Evolutionary conservation across 495 filamentous ascomycete species (phyloP).

Genomic region (Venustampulla echinocandica): DNA sequence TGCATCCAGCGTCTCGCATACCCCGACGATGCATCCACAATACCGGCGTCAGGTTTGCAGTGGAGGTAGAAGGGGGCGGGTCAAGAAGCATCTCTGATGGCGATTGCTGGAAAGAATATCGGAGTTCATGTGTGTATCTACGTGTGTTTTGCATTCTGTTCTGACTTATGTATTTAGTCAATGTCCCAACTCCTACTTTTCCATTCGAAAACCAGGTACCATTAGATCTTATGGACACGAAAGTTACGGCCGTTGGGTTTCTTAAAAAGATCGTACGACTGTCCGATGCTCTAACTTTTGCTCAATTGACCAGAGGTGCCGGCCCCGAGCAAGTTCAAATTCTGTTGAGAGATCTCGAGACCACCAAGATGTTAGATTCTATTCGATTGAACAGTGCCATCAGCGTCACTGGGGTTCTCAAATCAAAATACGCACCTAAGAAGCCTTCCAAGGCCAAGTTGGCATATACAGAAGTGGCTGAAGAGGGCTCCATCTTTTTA

Average conservation of each 20-base stretch:
- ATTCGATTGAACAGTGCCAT: slow-evolving; percentile 18
- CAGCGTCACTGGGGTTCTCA: slow-evolving; percentile 9
- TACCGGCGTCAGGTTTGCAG: not conserved
- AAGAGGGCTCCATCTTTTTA: not conserved
- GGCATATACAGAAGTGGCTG: not conserved
- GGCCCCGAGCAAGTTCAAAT: slow-evolving; percentile 4
- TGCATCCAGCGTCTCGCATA: not conserved
- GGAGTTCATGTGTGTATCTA: slow-evolving; percentile 35
- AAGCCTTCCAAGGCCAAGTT: not conserved
- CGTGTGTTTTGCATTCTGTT: not conserved
- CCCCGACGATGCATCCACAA: slow-evolving; percentile 6
- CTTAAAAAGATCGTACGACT: slow-evolving; percentile 3
- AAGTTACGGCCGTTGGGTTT: slow-evolving; percentile 11
- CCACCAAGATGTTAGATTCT: slow-evolving; percentile 25
- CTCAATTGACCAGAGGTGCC: not conserved
- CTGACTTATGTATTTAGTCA: slow-evolving; percentile 7
- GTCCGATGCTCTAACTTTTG: slow-evolving; percentile 4
- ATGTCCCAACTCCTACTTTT: slow-evolving; percentile 5
- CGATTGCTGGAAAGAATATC: slow-evolving; percentile 32
- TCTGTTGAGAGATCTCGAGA: slow-evolving; percentile 12
- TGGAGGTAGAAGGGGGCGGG: not conserved
- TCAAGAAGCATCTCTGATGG: not conserved
- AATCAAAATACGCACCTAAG: slow-evolving; percentile 11
- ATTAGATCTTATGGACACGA: not conserved
- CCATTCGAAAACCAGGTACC: slow-evolving; percentile 2